Base-by-base conservation (phyloP, 2,329 filamentous ascomycete species). In the Thelonectria discophora region DNA sequence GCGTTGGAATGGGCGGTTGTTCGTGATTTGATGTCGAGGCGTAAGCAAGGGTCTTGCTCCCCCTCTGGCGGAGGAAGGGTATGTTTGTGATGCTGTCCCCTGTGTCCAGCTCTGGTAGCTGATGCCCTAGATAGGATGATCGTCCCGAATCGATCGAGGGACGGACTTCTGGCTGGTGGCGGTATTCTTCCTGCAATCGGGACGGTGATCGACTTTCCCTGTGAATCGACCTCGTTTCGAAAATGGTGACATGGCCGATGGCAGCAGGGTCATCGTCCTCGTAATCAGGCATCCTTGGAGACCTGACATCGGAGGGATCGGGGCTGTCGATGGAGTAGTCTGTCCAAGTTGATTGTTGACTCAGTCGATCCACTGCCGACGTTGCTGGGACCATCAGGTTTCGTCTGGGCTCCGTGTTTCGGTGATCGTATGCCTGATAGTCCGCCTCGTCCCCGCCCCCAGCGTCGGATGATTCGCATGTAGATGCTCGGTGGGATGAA, bases 341-440 rank as follows among this genome's bases (percentile, higher is more conserved):
- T 24, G 86, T 88, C 86, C 86, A 88, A n/a, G 80, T 77, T 2
- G 85, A 86, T 55, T 83, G 81, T 50, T 86, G 83, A 64, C 85
- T 88, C 18, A 76, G 74, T 39, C 85, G 79, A 60, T 86, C 72
- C 78, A 43, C 80, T 74, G 53, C 79, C 71, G 51, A 79, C 69
- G 66, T 79, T 72, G 51, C 79, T 12, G 84, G 85, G 13, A 86
- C 79, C 53, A 76, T 75, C 9, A 87, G 76, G 58, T 78, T 82
- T 56, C 79, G 79, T 13, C 80, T 76, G 18, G 78, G 78, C 47
- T 79, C 79, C 5, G 76, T 65, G 11, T 61, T 71, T 13, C 71
- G 73, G 48, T 65, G 69, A 8, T 73, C 71, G 46, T 71, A 68
- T 20, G 60, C 55, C 37, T 66, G 65, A 34, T 72, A 69, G 24